Conservation (phyloP, 805 yeast species). For the Pichia phayaonensis region DNA sequence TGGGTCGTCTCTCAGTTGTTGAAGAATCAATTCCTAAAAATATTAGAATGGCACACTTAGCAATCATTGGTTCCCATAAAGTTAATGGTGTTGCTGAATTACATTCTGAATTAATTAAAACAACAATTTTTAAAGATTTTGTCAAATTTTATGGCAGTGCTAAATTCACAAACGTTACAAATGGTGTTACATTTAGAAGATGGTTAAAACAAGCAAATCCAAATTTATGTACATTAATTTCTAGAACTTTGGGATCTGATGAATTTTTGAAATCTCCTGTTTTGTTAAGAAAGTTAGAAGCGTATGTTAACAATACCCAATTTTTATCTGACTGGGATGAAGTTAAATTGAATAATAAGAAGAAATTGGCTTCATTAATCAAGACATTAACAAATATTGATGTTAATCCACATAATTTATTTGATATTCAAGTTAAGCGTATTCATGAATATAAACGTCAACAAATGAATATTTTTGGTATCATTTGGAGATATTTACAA, state of each 20-base stretch:
- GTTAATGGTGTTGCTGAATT: conserved; percentile 95
- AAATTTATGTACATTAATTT: conserved; percentile 61
- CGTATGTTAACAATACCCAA: conserved; percentile 56
- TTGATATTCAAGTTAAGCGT: conserved; percentile 90
- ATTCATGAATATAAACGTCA: conserved; percentile 95
- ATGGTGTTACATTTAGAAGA: conserved; percentile 94
- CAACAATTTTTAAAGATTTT: conserved; percentile 86
- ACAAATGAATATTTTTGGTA: conserved; percentile 86
- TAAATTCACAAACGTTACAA: conserved; percentile 85
- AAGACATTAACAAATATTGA: conserved; percentile 53
- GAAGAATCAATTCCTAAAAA: conserved; percentile 78
- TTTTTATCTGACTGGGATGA: conserved; percentile 66
- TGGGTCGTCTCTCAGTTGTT: conserved; percentile 69
- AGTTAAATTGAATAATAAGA: conserved; percentile 65
- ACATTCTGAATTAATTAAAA: conserved; percentile 84
- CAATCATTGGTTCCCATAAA: conserved; percentile 85
- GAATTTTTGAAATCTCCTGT: conserved; percentile 63
- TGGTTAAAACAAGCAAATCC: conserved; percentile 96
- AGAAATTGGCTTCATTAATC: conserved; percentile 56
- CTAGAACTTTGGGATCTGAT: conserved; percentile 62
- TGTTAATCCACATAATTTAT: conserved; percentile 66
- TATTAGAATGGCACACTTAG: conserved; percentile 87
- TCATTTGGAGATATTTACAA: conserved; percentile 70
- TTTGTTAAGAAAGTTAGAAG: conserved; percentile 56
- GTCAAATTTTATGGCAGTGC: conserved; percentile 75